Evolutionary conservation across 495 filamentous ascomycete species (phyloP).

Genomic region (Penicillium lividum): DNA sequence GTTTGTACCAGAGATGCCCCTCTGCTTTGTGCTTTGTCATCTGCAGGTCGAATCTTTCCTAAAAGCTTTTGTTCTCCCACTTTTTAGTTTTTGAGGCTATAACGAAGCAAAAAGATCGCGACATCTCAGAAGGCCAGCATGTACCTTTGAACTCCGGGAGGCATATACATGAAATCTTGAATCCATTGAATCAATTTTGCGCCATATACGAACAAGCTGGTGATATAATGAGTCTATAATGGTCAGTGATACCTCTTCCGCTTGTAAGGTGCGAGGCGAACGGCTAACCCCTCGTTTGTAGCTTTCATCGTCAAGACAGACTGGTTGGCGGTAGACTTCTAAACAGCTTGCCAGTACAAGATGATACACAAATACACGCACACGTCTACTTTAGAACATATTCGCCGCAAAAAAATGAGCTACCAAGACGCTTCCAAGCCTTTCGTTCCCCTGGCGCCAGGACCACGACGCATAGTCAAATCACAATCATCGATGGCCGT

Average conservation of each 20-base stretch:
- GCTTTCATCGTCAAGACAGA: background rate
- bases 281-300: background rate
- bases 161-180: background rate
- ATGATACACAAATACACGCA: background rate
- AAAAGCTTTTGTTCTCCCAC: background rate
- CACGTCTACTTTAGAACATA: background rate
- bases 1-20: slow-evolving; percentile 16
- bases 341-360: slow-evolving; percentile 3
- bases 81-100: slow-evolving; percentile 3
- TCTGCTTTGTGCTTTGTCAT: slow-evolving; percentile 7
- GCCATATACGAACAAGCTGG: background rate
- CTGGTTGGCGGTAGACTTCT: slow-evolving; percentile 7
- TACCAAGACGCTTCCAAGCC: slow-evolving; percentile 25
- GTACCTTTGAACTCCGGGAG: background rate
- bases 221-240: background rate
- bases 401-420: slow-evolving; percentile 24
- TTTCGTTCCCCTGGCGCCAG: slow-evolving; percentile 37
- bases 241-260: background rate
- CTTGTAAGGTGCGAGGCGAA: background rate
- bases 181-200: background rate
- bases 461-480: slow-evolving; percentile 27
- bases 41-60: background rate
- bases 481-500: slow-evolving; percentile 22
- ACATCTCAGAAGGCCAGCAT: background rate
- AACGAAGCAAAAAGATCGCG: slow-evolving; percentile 11